These are phyloP conservation scores for Ilex aquifolium DNA, from an alignment of 257 asterid genomes.

Conservation along the genomic window DNA sequence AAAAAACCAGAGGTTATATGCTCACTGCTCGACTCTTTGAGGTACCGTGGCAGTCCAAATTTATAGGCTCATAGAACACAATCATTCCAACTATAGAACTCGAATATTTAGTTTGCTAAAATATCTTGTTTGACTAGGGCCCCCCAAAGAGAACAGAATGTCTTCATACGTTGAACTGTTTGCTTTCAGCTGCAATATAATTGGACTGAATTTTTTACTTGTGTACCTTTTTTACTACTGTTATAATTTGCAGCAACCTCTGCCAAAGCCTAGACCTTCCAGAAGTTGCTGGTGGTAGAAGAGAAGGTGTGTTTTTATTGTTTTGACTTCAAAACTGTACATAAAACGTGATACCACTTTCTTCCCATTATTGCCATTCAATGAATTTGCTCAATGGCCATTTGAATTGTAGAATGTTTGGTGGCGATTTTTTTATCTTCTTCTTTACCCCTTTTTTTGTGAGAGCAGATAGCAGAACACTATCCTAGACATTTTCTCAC, in stretches of 20 bases:
- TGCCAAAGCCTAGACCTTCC: slow-evolving; percentile 36
- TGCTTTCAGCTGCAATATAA: slow-evolving; percentile 1
- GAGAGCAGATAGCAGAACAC: no score
- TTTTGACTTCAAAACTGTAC: not conserved
- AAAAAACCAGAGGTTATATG: slow-evolving; percentile 62
- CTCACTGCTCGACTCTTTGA: slow-evolving; percentile 71
- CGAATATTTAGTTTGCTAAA: no score
- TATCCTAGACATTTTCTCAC: no score
- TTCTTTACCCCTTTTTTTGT: no score
- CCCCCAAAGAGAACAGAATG: not conserved
- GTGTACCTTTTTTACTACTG: slow-evolving; percentile 8
- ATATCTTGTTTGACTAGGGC: no score
- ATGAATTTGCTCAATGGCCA: no score
- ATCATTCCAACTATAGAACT: no score
- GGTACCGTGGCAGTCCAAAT: slow-evolving; percentile 32
- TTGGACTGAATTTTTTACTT: slow-evolving; percentile 1
- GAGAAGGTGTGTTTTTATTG: slow-evolving; percentile 35
- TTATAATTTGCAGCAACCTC: slow-evolving; percentile 47
- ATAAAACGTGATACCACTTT: slow-evolving; percentile 9
- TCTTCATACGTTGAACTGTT: not conserved
- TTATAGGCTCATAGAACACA: no score
- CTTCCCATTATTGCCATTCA: no score
- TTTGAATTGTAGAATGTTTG: no score
- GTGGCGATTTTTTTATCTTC: no score
- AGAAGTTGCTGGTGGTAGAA: slow-evolving; percentile 21